A percentile compares a stretch with the other conserved stretches of the same genome.
These are phyloP conservation scores for Aspergillus fischeri DNA, from an alignment of 2,329 filamentous ascomycete species.

Conservation along the genomic window DNA sequence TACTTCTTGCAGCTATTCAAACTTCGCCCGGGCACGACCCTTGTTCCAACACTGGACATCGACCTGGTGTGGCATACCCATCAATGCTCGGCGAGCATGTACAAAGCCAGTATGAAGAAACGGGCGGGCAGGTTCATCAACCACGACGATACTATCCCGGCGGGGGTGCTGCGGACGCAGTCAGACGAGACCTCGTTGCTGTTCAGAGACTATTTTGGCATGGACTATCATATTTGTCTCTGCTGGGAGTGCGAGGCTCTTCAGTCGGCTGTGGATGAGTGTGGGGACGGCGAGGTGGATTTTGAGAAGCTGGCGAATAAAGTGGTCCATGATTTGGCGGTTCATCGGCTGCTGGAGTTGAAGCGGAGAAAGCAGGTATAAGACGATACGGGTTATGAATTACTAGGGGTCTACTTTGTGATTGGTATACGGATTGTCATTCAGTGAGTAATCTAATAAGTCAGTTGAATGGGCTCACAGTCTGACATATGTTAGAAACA, in stretches of 20 bases:
- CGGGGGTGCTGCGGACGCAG: conserved; percentile 53
- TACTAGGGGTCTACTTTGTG: no score
- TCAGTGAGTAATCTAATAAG: no score
- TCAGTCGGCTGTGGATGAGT: background rate
- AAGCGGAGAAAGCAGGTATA: background rate
- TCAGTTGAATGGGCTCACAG: no score
- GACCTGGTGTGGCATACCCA: conserved; percentile 36
- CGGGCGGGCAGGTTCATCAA: conserved; percentile 56
- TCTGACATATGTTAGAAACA: no score
- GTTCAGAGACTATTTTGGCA: conserved; percentile 48
- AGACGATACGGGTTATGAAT: background rate
- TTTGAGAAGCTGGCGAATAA: background rate
- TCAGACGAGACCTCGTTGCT: conserved; percentile 47
- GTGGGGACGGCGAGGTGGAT: background rate
- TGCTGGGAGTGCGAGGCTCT: conserved; percentile 77
- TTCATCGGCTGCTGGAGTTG: background rate
- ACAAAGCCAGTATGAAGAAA: conserved; percentile 40
- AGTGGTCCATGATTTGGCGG: background rate
- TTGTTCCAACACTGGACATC: conserved; percentile 32
- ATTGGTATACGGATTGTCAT: no score
- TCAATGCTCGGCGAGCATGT: conserved; percentile 21
- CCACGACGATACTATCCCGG: conserved; percentile 74
- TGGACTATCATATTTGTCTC: conserved; percentile 63
- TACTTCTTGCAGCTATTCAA: conserved; percentile 44
- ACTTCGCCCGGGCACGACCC: conserved; percentile 28